Base-by-base conservation (phyloP, 2,329 filamentous ascomycete genomes). In the Epichloe festucae region DNA sequence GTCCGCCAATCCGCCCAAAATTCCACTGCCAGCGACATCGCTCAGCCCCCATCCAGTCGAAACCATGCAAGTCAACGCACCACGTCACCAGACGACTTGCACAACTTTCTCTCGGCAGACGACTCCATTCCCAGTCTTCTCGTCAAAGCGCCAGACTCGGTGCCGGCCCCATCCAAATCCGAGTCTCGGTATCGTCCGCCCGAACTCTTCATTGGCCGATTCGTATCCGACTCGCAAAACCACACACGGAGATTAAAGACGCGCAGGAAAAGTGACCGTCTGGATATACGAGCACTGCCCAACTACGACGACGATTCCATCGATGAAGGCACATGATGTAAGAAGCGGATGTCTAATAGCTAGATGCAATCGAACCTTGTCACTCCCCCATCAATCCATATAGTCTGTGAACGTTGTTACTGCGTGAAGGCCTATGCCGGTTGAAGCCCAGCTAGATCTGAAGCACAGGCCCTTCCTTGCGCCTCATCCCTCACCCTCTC, bases 301-400 rank as follows among this genome's bases (percentile, higher is more conserved):
- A 56, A 64, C 52, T 60, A 64, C 49, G 54, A 63, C 14, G 62
- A 56, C 17, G 65, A 68, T 52, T 64, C 65, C 44, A 67, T 68
- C 48, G 65, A 67, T 15, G 46, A 54, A 14, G 49, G 8, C 4
- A 21, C 17, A 21, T 42, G 17, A 43, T 36, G n/a, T 34, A 21
- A 27, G 14, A 14, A 17, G 4, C 10, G 15, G n/a, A 10, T 5
- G 8, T 8, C 43, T 19, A 4, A 19, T 38, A 38, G 40, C n/a
- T 31, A 21, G 42, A 14, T 45, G 21, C 42, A 23, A 14, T 34
- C 8, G 23, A 27, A 27, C 1, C 31, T 11, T 31, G 31, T 31
- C 31, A 31, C 31, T 31, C 8, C 31, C 27, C 31, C 31, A 31
- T 31, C 31, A 31, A 31, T 3, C 31, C 31, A 31, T 31, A 4